Evolutionary conservation across 2,329 filamentous ascomycete genomes (phyloP).

Genomic region (Aspergillus ochraceus): DNA sequence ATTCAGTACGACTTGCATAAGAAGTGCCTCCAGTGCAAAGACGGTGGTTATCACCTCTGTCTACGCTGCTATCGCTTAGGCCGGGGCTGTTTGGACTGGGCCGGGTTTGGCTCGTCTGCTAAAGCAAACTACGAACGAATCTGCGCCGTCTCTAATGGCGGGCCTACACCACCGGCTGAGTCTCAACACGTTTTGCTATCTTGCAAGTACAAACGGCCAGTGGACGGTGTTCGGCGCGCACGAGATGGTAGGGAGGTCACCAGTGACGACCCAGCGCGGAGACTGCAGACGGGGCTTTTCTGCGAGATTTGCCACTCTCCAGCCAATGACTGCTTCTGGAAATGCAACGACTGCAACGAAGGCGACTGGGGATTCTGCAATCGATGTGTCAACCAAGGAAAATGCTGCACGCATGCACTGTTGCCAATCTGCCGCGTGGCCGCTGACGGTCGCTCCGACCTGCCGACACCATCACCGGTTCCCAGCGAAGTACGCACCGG

Average conservation of each 20-base stretch:
- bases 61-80: constrained; percentile 74
- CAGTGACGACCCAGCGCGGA: constrained; percentile 64
- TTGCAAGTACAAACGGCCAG: constrained; percentile 33
- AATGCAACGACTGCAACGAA: constrained; percentile 81
- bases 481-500: constrained; percentile 25
- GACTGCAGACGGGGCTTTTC: constrained; percentile 78
- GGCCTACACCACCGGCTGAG: constrained; percentile 11
- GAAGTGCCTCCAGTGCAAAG: constrained; percentile 70
- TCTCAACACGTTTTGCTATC: constrained; percentile 53
- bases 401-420: constrained; percentile 77
- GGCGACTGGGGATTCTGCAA: constrained; percentile 96
- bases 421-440: constrained; percentile 69
- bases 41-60: constrained; percentile 77
- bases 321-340: constrained; percentile 86
- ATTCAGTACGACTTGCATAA: constrained; percentile 89
- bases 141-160: constrained; percentile 31
- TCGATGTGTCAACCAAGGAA: constrained; percentile 77
- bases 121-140: constrained; percentile 65
- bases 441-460: constrained; percentile 21
- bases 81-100: constrained; percentile 82
- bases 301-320: constrained; percentile 73
- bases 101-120: constrained; percentile 77
- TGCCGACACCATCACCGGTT: constrained; percentile 10
- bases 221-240: constrained; percentile 25
- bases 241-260: constrained; percentile 53